Evolutionary conservation across 2,329 filamentous ascomycete genomes (phyloP), one percentile per base, ranked within the genome.

Genomic region (Tetracladium maxilliforme): DNA sequence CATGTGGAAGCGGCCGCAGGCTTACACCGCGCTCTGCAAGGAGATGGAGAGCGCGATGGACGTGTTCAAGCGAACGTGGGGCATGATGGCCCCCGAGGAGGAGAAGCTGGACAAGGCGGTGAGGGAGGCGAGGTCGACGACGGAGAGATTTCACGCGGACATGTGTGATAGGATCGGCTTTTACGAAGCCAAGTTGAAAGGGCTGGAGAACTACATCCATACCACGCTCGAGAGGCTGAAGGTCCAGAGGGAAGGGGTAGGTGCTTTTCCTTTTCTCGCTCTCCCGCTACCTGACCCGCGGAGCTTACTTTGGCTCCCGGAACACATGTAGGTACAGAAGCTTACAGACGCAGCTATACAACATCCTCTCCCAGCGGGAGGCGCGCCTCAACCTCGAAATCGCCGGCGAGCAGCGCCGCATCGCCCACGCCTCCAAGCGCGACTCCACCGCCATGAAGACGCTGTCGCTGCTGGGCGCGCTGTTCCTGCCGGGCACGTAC

Each of bases 341-440:
- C n/a, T n/a, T n/a, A n/a, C n/a, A n/a, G n/a, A n/a, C n/a, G n/a
- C 29, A 72, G 67, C 49, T 75, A 6, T 74, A 73, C 45, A 74
- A 73, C 43, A 69, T 74, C 44, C 71, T 73, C 41, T 65, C 67
- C 4, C 69, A 74, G 47, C 65, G 68, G 26, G 70, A 74, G 41
- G 69, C 65, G 5, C 65, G 70, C 31, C 57, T 75, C 29, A 72
- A 70, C 36, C 61, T 75, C 24, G 58, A 72, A 41, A 74, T 58
- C 16, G 49, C 48, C 13, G 44, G 43, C 2, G 49, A 58, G 19
- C 53, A 60, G 21, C 41, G 56, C 6, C 48, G 45, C 20, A 35
- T 45, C 2, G 54, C 53, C 0, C 43, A 48, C 16, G 47, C 56
- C 10, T 40, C 44, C 3, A 54, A 49, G 32, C 40, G 48, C 1